phyloP scores from a whole-genome alignment of 768 basidiomycete species.

The Leucocoprinus leucothites region DNA sequence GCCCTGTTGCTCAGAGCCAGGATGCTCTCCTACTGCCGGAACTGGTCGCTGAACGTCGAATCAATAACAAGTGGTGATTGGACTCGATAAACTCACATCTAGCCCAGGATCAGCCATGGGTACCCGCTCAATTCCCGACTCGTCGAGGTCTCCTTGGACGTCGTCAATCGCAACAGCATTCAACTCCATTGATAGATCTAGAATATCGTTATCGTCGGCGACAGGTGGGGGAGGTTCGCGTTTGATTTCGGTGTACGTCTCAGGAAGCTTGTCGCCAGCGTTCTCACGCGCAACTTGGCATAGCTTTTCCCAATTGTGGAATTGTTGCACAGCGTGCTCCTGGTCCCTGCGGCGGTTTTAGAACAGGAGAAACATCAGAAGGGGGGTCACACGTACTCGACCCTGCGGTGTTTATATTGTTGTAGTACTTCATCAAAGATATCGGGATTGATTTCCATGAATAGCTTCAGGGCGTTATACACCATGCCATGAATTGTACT shows the following conservation, averaged over 20 bases:
- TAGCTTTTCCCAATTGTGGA: conserved; percentile 87
- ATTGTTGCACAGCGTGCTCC: conserved; percentile 78
- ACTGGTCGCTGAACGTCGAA: conserved; percentile 7
- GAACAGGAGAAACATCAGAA: background rate
- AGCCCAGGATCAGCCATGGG: conserved; percentile 91
- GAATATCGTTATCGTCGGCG: conserved; percentile 80
- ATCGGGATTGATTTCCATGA: conserved; percentile 99
- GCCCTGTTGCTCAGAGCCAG: conserved; percentile 39
- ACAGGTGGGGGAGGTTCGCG: conserved; percentile 70
- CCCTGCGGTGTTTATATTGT: conserved; percentile 85
- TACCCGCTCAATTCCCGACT: conserved; percentile 81
- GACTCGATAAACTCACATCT: conserved; percentile 53
- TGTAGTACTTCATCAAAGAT: conserved; percentile 92
- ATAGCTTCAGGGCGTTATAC: conserved; percentile 95
- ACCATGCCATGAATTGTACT: conserved; percentile 99
- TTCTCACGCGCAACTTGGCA: conserved; percentile 75
- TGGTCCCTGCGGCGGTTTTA: conserved; percentile 60
- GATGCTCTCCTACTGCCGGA: conserved; percentile 30
- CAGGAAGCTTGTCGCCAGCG: conserved; percentile 65
- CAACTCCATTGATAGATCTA: conserved; percentile 88
- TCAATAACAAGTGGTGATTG: background rate
- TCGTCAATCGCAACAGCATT: conserved; percentile 81
- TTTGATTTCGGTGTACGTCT: conserved; percentile 64
- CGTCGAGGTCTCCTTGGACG: conserved; percentile 67
- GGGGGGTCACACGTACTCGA: conserved; percentile 57